Percentiles rank a stretch among this genome's conserved stretches.
Evolutionary conservation across 2,329 filamentous ascomycete genomes (phyloP).

Genomic region (Cordyceps fumosorosea): DNA sequence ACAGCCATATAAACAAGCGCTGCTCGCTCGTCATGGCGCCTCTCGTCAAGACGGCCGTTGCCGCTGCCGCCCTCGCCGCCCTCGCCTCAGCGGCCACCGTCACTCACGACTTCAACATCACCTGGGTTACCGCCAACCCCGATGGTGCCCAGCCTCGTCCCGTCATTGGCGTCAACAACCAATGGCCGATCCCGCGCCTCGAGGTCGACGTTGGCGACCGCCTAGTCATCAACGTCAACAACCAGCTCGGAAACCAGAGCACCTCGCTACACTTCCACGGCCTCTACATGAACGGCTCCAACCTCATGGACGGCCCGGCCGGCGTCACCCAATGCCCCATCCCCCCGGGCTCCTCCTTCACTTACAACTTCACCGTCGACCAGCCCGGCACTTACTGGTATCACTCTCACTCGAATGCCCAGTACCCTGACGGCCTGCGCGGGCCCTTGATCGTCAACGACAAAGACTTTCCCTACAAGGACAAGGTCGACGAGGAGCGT

Average conservation of each 20-base stretch:
- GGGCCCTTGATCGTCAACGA: constrained; percentile 61
- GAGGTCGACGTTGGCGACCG: constrained; percentile 56
- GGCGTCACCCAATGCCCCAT: constrained; percentile 64
- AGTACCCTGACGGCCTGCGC: constrained; percentile 65
- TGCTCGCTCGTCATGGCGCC: constrained; percentile 5
- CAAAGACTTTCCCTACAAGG: constrained; percentile 48
- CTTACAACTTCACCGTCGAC: constrained; percentile 59
- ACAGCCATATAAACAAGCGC: neutral
- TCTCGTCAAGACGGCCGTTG: neutral
- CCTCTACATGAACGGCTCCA: constrained; percentile 59
- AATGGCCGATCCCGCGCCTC: constrained; percentile 67
- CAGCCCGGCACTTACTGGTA: constrained; percentile 78
- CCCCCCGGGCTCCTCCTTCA: constrained; percentile 55
- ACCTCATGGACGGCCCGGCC: constrained; percentile 63
- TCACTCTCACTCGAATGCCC: constrained; percentile 60
- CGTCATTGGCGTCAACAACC: constrained; percentile 70
- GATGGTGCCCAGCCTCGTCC: constrained; percentile 59
- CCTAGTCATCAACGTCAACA: constrained; percentile 51
- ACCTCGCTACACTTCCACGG: constrained; percentile 67
- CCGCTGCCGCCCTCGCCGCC: constrained; percentile 15
- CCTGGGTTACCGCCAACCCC: constrained; percentile 66
- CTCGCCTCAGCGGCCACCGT: constrained; percentile 38
- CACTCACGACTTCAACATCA: constrained; percentile 60
- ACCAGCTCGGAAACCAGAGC: constrained; percentile 54
- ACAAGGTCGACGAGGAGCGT: constrained; percentile 55